Base-by-base conservation (phyloP, 768 basidiomycete genomes). In the Dioszegia aurantiaca region DNA sequence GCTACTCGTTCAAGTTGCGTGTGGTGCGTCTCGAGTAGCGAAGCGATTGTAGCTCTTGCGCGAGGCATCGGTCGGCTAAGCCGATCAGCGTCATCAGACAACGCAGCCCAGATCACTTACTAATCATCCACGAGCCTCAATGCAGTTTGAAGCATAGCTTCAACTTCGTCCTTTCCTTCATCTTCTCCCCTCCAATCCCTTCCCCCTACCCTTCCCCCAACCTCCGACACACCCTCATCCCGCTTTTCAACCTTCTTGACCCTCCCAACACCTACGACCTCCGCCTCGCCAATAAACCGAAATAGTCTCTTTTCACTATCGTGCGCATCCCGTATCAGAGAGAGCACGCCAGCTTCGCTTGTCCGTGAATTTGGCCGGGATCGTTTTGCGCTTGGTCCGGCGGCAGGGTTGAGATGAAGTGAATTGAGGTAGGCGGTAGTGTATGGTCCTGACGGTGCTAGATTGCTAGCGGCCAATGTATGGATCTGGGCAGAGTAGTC, bases 121-220 rank as follows among this genome's bases (percentile, higher is more conserved):
- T 76, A 76, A 52, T 74, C 69, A 49, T 76, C 75, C 19, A 74
- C 67, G 14, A 76, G 57, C 52, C 65, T 74, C 56, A 70, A 30
- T 0, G 75, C 73, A 12, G 68, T 73, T 27, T 55, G 57, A 40
- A 76, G 45, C 41, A 73, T 58, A 11, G 68, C 55, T 36, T 70
- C 68, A 12, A 69, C 59, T 41, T 72, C 63, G 40, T 72, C 65
- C 39, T 41, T 61, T 42, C 40, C 39, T 26, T 45, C 27, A 16
- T 19, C 51, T 40, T 17, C 43, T 1, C 5, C 33, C 56, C 31
- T 37, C 53, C 24, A 36, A 8, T n/a, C n/a, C 39, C 33, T 4
- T 44, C 33, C 43, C 41, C 49, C 39, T 45, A 31, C 6, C 46
- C 43, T 37, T 17, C 33, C 53, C 57, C 33, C 52, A 26, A 27